phyloP scores from a whole-genome alignment of 176 grass and related monocot genomes.

The Puya raimondii region DNA sequence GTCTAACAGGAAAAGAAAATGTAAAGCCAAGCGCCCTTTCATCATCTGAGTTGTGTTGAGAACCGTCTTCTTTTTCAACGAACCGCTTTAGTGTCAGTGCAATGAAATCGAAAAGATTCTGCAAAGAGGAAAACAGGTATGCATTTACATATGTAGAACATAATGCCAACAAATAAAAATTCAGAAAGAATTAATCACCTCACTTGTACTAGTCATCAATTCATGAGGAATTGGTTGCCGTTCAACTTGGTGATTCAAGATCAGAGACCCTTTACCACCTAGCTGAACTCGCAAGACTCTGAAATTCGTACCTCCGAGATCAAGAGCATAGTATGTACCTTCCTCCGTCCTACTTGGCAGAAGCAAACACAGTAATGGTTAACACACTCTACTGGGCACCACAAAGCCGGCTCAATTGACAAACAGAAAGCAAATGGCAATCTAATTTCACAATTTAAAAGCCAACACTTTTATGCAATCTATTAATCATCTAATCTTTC shows the following conservation, averaged over 20 bases:
- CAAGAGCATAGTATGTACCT: slow-evolving; percentile 68
- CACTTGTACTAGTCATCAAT: slow-evolving; percentile 45
- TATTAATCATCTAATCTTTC: no score
- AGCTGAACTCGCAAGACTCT: slow-evolving; percentile 64
- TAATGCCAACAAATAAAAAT: neutral
- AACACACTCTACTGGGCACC: no score
- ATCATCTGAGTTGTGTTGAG: slow-evolving; percentile 17
- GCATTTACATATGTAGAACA: neutral
- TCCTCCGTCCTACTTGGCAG: slow-evolving; percentile 37
- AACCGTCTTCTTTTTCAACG: slow-evolving; percentile 42
- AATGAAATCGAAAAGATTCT: slow-evolving; percentile 80
- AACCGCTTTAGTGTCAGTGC: slow-evolving; percentile 54
- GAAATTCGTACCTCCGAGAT: slow-evolving; percentile 88
- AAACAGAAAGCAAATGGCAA: neutral
- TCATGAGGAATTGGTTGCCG: slow-evolving; percentile 47
- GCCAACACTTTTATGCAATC: no score
- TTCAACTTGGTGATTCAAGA: slow-evolving; percentile 55
- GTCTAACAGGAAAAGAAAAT: slow-evolving; percentile 87
- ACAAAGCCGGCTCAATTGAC: neutral
- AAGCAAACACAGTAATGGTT: no score
- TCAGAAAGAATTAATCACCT: slow-evolving; percentile 34
- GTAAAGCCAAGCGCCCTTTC: slow-evolving; percentile 72
- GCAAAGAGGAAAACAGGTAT: slow-evolving; percentile 21
- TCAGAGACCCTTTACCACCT: slow-evolving; percentile 45
- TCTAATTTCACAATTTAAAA: no score